Evolutionary conservation across 2,329 filamentous ascomycete species (phyloP).

Genomic region (Lachnellula arida): DNA sequence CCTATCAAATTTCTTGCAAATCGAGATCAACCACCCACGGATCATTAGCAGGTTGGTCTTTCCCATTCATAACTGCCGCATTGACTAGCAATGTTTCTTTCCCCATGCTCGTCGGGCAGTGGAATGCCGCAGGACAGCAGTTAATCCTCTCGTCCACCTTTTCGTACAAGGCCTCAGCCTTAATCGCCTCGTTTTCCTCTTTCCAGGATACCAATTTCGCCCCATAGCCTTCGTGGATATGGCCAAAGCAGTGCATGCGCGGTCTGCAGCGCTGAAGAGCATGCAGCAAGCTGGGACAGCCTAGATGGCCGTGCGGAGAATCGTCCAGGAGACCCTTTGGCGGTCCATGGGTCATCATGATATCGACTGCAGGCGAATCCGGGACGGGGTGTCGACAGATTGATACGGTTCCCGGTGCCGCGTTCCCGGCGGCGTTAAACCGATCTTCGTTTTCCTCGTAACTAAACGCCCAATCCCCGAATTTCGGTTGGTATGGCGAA

Average conservation of each 20-base stretch:
- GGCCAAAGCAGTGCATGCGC: slow-evolving; percentile 56
- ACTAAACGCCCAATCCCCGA: slow-evolving; percentile 29
- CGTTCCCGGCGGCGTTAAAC: slow-evolving; percentile 22
- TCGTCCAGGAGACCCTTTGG: slow-evolving; percentile 47
- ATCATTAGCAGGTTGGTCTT: slow-evolving; percentile 15
- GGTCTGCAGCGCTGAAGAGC: slow-evolving; percentile 48
- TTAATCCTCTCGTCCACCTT: slow-evolving; percentile 4
- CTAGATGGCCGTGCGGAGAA: slow-evolving; percentile 28
- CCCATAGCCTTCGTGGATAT: slow-evolving; percentile 55
- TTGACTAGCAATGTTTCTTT: slow-evolving; percentile 57
- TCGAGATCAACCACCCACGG: slow-evolving; percentile 9
- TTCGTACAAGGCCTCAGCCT: slow-evolving; percentile 18
- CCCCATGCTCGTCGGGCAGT: slow-evolving; percentile 26
- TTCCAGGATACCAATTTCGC: slow-evolving; percentile 50
- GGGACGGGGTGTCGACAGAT: slow-evolving; percentile 23
- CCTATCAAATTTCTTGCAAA: no score
- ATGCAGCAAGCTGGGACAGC: slow-evolving; percentile 49
- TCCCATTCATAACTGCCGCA: slow-evolving; percentile 46
- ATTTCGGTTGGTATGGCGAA: slow-evolving; percentile 32
- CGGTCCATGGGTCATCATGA: slow-evolving; percentile 59
- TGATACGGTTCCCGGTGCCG: slow-evolving; percentile 8
- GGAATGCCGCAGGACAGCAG: not conserved
- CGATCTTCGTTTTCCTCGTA: slow-evolving; percentile 28
- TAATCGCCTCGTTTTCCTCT: slow-evolving; percentile 15
- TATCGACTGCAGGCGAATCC: slow-evolving; percentile 36